Conservation (phyloP, 2,329 filamentous ascomycete species). For the Scedosporium boydii region DNA sequence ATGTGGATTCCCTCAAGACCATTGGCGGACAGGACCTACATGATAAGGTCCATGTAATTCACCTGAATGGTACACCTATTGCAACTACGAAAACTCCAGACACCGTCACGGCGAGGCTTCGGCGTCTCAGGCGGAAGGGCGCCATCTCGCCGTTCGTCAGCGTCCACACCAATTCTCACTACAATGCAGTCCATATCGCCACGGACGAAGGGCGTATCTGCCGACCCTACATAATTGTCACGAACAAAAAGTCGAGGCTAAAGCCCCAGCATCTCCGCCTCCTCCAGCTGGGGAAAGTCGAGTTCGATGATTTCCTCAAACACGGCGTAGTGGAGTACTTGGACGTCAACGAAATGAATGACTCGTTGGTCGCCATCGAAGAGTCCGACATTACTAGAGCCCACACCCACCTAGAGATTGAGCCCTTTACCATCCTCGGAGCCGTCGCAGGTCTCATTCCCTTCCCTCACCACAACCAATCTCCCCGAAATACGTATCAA, state of each 20-base stretch:
- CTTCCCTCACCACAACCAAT: conserved; percentile 98
- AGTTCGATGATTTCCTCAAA: conserved; percentile 89
- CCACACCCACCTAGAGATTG: conserved; percentile 93
- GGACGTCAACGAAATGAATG: conserved; percentile 97
- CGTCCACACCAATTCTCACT: conserved; percentile 90
- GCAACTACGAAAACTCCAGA: conserved; percentile 82
- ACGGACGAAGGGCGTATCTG: conserved; percentile 97
- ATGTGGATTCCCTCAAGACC: conserved; percentile 65
- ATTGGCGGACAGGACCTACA: conserved; percentile 78
- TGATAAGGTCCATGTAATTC: conserved; percentile 72
- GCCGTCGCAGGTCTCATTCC: conserved; percentile 94
- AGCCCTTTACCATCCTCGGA: conserved; percentile 92
- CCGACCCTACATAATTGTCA: conserved; percentile 89
- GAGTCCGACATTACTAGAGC: conserved; percentile 73
- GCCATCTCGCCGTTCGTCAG: conserved; percentile 94
- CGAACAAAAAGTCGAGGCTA: conserved; percentile 75
- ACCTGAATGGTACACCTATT: conserved; percentile 91
- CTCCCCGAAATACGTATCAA: conserved; percentile 96
- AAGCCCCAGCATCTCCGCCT: conserved; percentile 69
- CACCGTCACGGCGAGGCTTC: conserved; percentile 74
- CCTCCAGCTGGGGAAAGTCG: conserved; percentile 71
- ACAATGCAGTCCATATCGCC: conserved; percentile 85
- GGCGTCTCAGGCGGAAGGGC: conserved; percentile 77
- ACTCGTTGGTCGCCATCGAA: conserved; percentile 84
- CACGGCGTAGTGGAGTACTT: conserved; percentile 91